Conservation (phyloP, 371 early-diverging fungal genomes). For the Zychaea mexicana region DNA sequence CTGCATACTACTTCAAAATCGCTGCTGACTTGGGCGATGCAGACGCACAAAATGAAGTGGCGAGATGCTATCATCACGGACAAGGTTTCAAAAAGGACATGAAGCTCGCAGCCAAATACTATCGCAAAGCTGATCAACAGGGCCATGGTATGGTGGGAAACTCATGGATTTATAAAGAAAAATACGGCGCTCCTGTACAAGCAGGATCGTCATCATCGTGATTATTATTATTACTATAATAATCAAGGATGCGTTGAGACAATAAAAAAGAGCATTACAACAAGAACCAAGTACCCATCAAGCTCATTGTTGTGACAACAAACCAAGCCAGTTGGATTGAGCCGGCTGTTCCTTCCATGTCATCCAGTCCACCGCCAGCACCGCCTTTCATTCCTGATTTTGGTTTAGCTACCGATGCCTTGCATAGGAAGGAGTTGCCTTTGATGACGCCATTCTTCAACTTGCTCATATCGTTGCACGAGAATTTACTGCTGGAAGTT, state of each 20-base stretch:
- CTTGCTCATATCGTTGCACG: constrained; percentile 37
- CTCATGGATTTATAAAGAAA: constrained; percentile 94
- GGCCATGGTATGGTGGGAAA: constrained; percentile 86
- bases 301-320: neutral
- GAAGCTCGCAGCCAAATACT: constrained; percentile 82
- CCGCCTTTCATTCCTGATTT: constrained; percentile 25
- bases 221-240: too few relatives aligned
- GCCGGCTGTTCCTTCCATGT: neutral
- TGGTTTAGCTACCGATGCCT: constrained; percentile 34
- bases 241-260: neutral
- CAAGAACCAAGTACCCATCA: neutral
- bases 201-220: neutral
- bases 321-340: neutral
- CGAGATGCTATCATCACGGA: constrained; percentile 76
- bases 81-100: constrained; percentile 86
- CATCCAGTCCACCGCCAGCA: constrained; percentile 3
- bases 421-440: constrained; percentile 42
- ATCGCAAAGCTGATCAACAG: constrained; percentile 80
- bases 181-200: constrained; percentile 43
- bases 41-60: constrained; percentile 88
- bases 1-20: constrained; percentile 85
- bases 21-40: constrained; percentile 90
- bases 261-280: neutral
- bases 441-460: constrained; percentile 42
- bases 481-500: constrained; percentile 36